Conservation (phyloP, 1,284 basidiomycete species). For the Lentinula novae-zelandiae region DNA sequence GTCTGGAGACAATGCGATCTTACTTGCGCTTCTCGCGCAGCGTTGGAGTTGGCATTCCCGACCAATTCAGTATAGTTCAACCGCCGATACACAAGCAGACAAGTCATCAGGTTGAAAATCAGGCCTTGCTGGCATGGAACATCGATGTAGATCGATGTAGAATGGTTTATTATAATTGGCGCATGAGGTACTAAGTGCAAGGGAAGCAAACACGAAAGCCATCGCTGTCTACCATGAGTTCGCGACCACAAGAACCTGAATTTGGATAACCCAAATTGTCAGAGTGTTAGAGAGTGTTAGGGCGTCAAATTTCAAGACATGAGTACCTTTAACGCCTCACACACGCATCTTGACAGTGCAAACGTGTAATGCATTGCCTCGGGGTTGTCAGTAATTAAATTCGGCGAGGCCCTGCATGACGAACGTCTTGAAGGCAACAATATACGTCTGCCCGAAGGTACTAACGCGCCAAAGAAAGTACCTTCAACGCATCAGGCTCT, state of each 20-base stretch:
- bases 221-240: neutral
- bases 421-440: too few species aligned
- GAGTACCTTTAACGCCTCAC: neutral
- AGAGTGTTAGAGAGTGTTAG: neutral
- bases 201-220: neutral
- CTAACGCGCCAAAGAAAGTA: too few species aligned
- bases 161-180: neutral
- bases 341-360: too few species aligned
- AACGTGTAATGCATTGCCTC: too few species aligned
- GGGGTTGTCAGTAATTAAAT: too few species aligned
- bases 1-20: neutral
- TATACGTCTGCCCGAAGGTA: neutral
- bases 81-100: neutral
- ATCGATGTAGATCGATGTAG: neutral
- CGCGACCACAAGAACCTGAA: neutral
- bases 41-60: neutral
- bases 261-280: neutral
- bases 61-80: too few species aligned
- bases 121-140: neutral
- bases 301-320: neutral
- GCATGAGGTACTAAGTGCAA: neutral
- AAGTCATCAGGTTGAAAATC: neutral
- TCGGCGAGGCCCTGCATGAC: too few species aligned
- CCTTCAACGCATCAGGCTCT: neutral
- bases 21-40: neutral